Conservation (phyloP, 768 basidiomycete species). For the Tulasnella calospora region DNA sequence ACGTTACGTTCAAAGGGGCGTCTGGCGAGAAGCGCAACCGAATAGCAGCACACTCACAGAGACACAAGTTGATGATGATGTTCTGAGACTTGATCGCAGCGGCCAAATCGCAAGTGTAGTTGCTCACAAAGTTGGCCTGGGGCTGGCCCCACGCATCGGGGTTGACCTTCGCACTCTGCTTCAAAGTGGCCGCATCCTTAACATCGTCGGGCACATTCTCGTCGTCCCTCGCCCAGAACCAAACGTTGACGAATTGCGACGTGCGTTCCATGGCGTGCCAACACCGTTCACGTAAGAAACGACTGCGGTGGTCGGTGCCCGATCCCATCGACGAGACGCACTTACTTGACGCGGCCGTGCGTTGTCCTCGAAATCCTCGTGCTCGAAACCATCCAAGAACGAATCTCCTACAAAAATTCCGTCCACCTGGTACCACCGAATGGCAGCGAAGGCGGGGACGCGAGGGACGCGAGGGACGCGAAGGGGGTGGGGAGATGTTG, state of each 20-base stretch:
- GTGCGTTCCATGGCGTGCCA: too few species aligned
- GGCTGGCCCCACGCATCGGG: slow-evolving; percentile 26
- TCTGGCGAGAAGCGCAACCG: too few species aligned
- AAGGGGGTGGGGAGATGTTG: neutral
- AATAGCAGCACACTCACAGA: slow-evolving; percentile 19
- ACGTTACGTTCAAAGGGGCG: neutral
- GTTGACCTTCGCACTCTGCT: neutral
- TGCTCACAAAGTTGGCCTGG: slow-evolving; percentile 26
- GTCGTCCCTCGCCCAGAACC: too few species aligned
- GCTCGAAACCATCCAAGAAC: slow-evolving; percentile 16
- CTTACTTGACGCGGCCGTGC: slow-evolving; percentile 18
- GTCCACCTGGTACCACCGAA: too few species aligned
- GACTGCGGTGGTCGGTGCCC: neutral
- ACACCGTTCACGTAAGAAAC: neutral
- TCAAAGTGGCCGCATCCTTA: neutral
- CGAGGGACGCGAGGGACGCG: neutral
- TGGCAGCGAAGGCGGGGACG: neutral
- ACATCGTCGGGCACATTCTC: slow-evolving; percentile 16
- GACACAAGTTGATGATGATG: slow-evolving; percentile 30
- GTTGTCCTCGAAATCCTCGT: slow-evolving; percentile 6
- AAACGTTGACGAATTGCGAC: too few species aligned
- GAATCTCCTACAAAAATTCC: slow-evolving; percentile 8
- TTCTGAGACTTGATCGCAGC: slow-evolving; percentile 29
- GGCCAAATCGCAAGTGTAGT: slow-evolving; percentile 21
- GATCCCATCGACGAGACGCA: neutral